A percentile compares a stretch with the other conserved stretches of the same genome.
These are phyloP conservation scores for Schizochytrium sp. DNA, from an alignment of 108 stramenopile genomes.

Conservation along the genomic window DNA sequence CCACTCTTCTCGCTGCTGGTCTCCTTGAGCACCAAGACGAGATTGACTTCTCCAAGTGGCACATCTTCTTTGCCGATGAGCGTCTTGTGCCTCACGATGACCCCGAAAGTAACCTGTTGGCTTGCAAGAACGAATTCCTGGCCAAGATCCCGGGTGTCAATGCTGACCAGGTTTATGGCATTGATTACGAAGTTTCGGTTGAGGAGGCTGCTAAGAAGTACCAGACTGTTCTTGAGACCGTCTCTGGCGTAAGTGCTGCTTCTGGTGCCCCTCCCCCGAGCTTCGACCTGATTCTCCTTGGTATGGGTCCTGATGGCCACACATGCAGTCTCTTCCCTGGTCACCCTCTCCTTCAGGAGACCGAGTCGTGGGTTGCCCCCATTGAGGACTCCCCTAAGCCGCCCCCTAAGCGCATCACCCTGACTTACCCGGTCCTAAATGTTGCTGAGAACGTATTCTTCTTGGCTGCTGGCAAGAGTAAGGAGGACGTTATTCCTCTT, in stretches of 20 bases:
- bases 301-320: constrained; percentile 96
- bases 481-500: constrained; percentile 75
- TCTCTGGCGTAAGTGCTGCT: constrained; percentile 64
- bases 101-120: constrained; percentile 86
- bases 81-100: constrained; percentile 85
- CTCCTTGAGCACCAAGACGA: not conserved
- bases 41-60: constrained; percentile 74
- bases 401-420: constrained; percentile 89
- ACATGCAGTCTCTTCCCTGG: constrained; percentile 93
- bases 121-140: constrained; percentile 72
- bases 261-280: constrained; percentile 66
- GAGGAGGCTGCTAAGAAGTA: constrained; percentile 72
- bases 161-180: constrained; percentile 67
- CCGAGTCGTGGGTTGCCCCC: constrained; percentile 77
- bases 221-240: constrained; percentile 76
- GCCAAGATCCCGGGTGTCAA: constrained; percentile 84
- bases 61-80: constrained; percentile 92
- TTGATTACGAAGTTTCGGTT: constrained; percentile 9
- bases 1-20: constrained; percentile 74
- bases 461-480: constrained; percentile 83
- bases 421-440: constrained; percentile 87
- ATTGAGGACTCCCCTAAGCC: constrained; percentile 96
- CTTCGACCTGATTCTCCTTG: constrained; percentile 90
- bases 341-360: constrained; percentile 84
- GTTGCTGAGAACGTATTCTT: constrained; percentile 81